These are phyloP conservation scores for Bromus sterilis DNA, from an alignment of 176 grass and related monocot genomes.

Conservation along the genomic window DNA sequence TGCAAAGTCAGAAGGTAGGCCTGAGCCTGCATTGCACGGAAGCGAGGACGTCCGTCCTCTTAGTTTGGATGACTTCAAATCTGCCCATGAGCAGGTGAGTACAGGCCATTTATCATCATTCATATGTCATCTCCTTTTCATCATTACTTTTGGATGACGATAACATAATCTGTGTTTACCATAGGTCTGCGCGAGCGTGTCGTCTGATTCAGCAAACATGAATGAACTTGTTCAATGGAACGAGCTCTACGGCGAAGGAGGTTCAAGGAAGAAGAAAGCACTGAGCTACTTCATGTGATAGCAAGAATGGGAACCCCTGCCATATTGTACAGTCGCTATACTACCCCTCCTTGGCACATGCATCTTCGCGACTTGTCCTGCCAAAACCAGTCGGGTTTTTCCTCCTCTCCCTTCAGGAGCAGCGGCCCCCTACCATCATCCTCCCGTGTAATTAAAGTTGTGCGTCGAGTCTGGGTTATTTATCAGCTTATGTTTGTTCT, in stretches of 20 bases:
- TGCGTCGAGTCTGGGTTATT: constrained; percentile 29
- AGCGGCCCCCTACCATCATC: background rate
- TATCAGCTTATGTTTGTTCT: constrained; percentile 31
- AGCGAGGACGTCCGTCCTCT: constrained; percentile 81
- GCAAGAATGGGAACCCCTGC: constrained; percentile 5
- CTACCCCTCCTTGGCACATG: constrained; percentile 14
- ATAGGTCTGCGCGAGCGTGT: constrained; percentile 96
- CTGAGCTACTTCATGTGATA: constrained; percentile 99
- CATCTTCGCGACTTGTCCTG: constrained; percentile 12
- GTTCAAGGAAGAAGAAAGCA: constrained; percentile 92
- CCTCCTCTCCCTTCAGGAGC: constrained; percentile 22
- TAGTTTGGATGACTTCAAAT: constrained; percentile 91
- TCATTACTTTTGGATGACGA: background rate
- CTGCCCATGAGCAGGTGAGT: constrained; percentile 92
- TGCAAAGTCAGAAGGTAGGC: constrained; percentile 55
- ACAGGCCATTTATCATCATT: background rate
- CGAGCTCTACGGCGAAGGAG: constrained; percentile 94
- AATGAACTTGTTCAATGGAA: constrained; percentile 96
- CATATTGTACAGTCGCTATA: constrained; percentile 44
- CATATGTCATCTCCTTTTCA: background rate
- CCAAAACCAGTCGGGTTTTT: constrained; percentile 38
- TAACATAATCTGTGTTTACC: background rate
- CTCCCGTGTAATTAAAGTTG: constrained; percentile 50
- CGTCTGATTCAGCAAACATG: constrained; percentile 92
- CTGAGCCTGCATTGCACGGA: constrained; percentile 66